Base-by-base conservation (phyloP, 2,329 filamentous ascomycete species). In the Xylaria sp. region DNA sequence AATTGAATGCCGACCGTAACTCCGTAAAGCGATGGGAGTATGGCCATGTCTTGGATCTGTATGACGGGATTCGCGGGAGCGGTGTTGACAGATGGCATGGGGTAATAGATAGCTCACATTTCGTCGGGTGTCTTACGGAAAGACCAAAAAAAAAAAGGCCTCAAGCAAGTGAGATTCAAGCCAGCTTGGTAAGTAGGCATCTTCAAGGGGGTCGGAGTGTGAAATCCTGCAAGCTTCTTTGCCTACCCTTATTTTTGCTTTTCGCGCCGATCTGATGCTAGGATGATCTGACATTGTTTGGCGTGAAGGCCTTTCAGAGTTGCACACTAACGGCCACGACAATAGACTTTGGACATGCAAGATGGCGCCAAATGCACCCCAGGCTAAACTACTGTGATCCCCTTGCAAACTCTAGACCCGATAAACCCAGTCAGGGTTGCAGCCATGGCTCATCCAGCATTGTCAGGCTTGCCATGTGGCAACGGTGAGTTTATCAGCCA, bases 1-100 rank as follows among this genome's bases (percentile, higher is more conserved):
- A 51, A 21, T 8, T 51, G 63, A 65, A 65, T 67, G 68, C 68
- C 63, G 60, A 62, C 48, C 32, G 57, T 57, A 65, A 63, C 68
- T 66, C 68, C 65, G 47, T 37, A 59, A 57, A 60, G 53, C 70
- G 72, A 75, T 68, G 71, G 73, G 72, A 71, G 70, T 68, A 74
- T 75, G 67, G 32, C 66, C 69, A 59, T 74, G 74, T 73, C 74
- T 74, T 66, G 69, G 69, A 73, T 66, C 54, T 70, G 72, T 72
- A 59, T 63, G 25, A 74, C 62, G 57, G 32, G 54, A 68, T 55
- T 69, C 66, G 59, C 63, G 50, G 61, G 57, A 63, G 58, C 60
- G 48, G 27, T 54, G 29, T 35, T 54, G 57, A 60, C 47, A 54
- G 66, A 60, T 59, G 65, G 62, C 64, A 65, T 51, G 25, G n/a